These are phyloP conservation scores for Fusarium mundagurra DNA, from an alignment of 2,329 filamentous ascomycete genomes.

Conservation along the genomic window DNA sequence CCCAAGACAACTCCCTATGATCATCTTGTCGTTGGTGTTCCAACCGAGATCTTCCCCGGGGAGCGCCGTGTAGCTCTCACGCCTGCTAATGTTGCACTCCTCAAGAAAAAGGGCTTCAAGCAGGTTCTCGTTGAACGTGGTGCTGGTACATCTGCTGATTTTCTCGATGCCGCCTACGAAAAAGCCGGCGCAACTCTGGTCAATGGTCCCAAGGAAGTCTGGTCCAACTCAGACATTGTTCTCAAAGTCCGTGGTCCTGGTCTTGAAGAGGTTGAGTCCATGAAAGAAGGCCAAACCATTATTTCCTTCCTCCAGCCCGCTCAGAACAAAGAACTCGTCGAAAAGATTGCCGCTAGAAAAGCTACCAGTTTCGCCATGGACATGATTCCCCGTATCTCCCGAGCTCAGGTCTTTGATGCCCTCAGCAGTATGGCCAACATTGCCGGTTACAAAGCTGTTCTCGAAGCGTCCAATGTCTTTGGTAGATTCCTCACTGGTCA, in stretches of 20 bases:
- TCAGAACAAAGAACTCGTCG: constrained; percentile 80
- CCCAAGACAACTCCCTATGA: constrained; percentile 70
- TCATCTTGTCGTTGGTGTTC: constrained; percentile 79
- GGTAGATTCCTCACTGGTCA: constrained; percentile 90
- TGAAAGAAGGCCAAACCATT: constrained; percentile 76
- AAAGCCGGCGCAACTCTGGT: constrained; percentile 82
- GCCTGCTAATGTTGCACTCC: constrained; percentile 81
- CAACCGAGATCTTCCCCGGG: constrained; percentile 78
- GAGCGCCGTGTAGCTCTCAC: constrained; percentile 88
- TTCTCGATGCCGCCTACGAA: constrained; percentile 80
- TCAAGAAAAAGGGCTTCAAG: constrained; percentile 87
- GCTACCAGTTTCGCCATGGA: constrained; percentile 91
- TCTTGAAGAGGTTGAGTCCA: constrained; percentile 72
- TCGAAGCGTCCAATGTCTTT: constrained; percentile 90
- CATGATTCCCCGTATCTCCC: constrained; percentile 88
- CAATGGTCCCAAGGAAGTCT: constrained; percentile 72
- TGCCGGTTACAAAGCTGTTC: constrained; percentile 89
- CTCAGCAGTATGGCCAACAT: constrained; percentile 95
- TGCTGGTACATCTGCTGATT: constrained; percentile 81
- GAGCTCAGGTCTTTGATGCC: constrained; percentile 88
- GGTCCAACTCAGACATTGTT: constrained; percentile 79
- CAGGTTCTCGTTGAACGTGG: constrained; percentile 82
- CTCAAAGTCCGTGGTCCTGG: constrained; percentile 85
- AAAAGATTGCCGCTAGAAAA: constrained; percentile 75
- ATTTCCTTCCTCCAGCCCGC: constrained; percentile 86